Conservation (phyloP, 352 stramenopile genomes). For the Pythium dissotocum region DNA sequence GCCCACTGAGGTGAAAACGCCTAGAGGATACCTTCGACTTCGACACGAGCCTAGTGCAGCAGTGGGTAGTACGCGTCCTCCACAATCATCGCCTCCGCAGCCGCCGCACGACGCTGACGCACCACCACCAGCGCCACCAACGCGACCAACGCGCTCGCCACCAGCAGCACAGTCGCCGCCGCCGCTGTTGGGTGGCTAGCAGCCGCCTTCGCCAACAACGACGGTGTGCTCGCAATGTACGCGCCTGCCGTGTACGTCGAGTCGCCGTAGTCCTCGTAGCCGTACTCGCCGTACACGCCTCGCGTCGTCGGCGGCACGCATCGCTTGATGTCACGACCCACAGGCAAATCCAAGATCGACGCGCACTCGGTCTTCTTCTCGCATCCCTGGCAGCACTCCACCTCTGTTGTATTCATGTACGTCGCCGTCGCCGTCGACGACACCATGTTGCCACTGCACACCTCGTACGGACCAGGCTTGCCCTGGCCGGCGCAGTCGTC, state of each 20-base stretch:
- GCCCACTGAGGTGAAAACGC: no score
- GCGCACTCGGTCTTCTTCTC: slow-evolving; percentile 34
- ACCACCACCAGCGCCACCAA: slow-evolving; percentile 59
- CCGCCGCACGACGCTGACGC: slow-evolving; percentile 31
- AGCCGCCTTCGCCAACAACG: slow-evolving; percentile 31
- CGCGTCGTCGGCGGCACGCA: slow-evolving; percentile 36
- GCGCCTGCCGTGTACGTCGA: slow-evolving; percentile 1
- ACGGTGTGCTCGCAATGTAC: slow-evolving; percentile 16
- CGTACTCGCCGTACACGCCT: background rate
- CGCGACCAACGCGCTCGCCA: slow-evolving; percentile 41
- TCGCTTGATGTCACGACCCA: slow-evolving; percentile 44
- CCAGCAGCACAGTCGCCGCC: slow-evolving; percentile 35
- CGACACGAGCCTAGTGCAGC: slow-evolving; percentile 36
- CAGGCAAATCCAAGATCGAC: slow-evolving; percentile 45
- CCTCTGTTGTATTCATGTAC: slow-evolving; percentile 32
- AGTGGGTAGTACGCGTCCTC: slow-evolving; percentile 69
- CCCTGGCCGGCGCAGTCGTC: slow-evolving; percentile 34
- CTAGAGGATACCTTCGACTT: no score
- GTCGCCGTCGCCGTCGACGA: slow-evolving; percentile 15
- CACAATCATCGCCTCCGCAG: slow-evolving; percentile 13
- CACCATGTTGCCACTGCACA: slow-evolving; percentile 50
- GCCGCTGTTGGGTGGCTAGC: slow-evolving; percentile 31
- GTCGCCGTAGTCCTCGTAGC: background rate
- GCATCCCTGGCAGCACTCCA: slow-evolving; percentile 59
- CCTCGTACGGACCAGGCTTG: slow-evolving; percentile 43